Percentiles rank a stretch among this genome's conserved stretches.
Evolutionary conservation across 2,329 filamentous ascomycete genomes (phyloP).

Genomic region (Zymoseptoria ardabiliae): DNA sequence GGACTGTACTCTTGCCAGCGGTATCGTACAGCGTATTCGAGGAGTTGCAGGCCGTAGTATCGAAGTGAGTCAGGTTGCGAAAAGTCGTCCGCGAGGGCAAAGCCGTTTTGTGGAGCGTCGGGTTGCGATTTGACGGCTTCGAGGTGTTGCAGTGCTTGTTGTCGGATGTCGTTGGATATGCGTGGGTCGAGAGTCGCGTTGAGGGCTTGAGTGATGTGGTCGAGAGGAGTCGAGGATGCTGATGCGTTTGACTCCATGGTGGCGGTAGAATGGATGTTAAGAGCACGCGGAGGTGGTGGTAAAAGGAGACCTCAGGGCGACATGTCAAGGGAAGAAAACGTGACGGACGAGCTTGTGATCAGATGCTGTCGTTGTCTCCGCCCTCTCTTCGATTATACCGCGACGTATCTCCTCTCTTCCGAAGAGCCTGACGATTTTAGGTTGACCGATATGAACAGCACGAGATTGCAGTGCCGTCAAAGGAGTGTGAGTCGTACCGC

Average conservation of each 20-base stretch:
- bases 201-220: slow-evolving; percentile 74
- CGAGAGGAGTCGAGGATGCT: slow-evolving; percentile 33
- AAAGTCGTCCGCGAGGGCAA: slow-evolving; percentile 68
- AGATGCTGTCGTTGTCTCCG: background rate
- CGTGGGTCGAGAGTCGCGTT: slow-evolving; percentile 77
- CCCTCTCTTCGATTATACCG: background rate
- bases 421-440: background rate
- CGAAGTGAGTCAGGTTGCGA: slow-evolving; percentile 73
- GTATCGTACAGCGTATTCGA: slow-evolving; percentile 85
- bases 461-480: background rate
- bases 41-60: slow-evolving; percentile 85
- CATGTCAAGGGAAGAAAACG: background rate
- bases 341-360: background rate
- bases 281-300: background rate
- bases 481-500: background rate
- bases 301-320: background rate
- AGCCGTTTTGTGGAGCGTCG: slow-evolving; percentile 79
- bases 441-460: background rate
- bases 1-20: slow-evolving; percentile 67
- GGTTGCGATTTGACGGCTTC: slow-evolving; percentile 74
- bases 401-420: background rate
- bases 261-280: background rate
- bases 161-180: slow-evolving; percentile 72
- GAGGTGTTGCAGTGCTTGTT: slow-evolving; percentile 76
- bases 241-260: background rate